Evolutionary conservation across 192 early-diverging fungal genomes (phyloP), one percentile per base, ranked within the genome.

Genomic region (Backusella morwellensis): DNA sequence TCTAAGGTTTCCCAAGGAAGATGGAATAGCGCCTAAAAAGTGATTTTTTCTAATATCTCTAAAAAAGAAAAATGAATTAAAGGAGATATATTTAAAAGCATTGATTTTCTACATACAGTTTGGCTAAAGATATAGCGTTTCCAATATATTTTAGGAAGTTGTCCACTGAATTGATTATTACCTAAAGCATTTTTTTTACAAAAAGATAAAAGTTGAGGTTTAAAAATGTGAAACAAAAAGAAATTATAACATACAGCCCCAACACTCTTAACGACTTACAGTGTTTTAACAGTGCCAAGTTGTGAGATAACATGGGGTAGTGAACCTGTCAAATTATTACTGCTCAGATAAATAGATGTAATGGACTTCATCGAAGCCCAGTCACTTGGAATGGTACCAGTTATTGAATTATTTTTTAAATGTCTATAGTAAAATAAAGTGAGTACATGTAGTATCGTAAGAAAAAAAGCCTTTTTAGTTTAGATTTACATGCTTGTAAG

Each of bases 381-480:
- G 8, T 68, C 73, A 40, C 54, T 66, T 26, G 81, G 81, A 54
- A 82, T 78, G 1, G 74, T 52, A 8, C 81, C 81, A n/a, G 68
- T 76, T 35, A 79, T 68, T 9, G 81, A 73, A 71, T 82, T 82
- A 40, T 82, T 82, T 19, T 67, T 40, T 8, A 82, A 68, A 68
- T 82, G 81, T 17, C 81, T 82, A 34, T 17, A 32, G 29, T 23
- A 34, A 75, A 11, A 36, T 34, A 29, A 32, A 40, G 21, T 66
- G 15, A 40, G 9, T 40, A 40, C 6, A 40, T 8, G 38, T 9
- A 40, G 38, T 42, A 44, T 29, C 35, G 36, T 21, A 76, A 71
- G 56, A 29, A 32, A 11, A 29, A 9, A 29, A n/a, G n/a, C 26
- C 26, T 26, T 26, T 26, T 26, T 0, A 26, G 32, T 63, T 36